Conservation (phyloP, 352 stramenopile species). For the Phytophthora pini region DNA sequence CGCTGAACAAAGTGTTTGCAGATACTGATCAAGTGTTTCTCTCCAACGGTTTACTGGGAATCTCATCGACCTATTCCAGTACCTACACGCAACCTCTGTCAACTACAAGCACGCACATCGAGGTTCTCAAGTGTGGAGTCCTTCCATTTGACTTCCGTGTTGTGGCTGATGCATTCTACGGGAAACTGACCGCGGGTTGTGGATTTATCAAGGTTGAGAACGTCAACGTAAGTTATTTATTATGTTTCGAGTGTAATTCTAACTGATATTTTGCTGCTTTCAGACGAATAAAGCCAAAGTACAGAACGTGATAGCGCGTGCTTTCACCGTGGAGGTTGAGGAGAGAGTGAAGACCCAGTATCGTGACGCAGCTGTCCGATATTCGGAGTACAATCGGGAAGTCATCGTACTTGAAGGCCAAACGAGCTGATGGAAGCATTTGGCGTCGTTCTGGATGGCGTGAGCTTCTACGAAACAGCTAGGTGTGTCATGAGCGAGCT, state of each 20-base stretch:
- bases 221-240: background rate
- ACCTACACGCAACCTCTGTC: background rate
- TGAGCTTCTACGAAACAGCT: conserved; percentile 1
- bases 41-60: background rate
- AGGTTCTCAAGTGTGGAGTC: conserved; percentile 6
- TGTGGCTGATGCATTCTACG: conserved; percentile 1
- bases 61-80: conserved; percentile 1
- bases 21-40: conserved; percentile 1
- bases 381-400: conserved; percentile 6
- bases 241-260: background rate
- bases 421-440: conserved; percentile 1
- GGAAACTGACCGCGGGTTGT: background rate
- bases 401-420: conserved; percentile 5
- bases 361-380: background rate
- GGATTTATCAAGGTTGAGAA: background rate
- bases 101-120: background rate
- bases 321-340: conserved; percentile 4
- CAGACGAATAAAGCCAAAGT: background rate
- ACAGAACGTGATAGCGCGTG: conserved; percentile 2
- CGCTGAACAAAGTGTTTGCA: background rate
- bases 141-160: conserved; percentile 2
- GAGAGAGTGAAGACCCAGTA: conserved; percentile 10
- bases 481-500: conserved; percentile 6
- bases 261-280: background rate
- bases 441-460: conserved; percentile 1